Base-by-base conservation (phyloP, 805 yeast genomes). In the Kodamaea fukazawae region DNA sequence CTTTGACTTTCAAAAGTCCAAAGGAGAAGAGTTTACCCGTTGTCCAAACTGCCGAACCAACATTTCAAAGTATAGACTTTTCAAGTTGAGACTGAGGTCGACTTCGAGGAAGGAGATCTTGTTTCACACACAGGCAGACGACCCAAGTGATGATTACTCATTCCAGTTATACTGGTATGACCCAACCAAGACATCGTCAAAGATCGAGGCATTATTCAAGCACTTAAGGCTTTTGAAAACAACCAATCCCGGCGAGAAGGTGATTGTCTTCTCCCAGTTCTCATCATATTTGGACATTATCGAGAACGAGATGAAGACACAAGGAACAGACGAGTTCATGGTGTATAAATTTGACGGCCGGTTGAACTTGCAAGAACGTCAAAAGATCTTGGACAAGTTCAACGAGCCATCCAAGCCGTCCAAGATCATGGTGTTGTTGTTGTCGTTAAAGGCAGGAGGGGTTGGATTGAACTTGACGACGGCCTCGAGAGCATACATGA, bases 391-490 rank as follows among this genome's bases (percentile, higher is more conserved):
- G 30, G 73, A 67, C 11, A 70, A 72, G 13, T 90, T 91, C 55
- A 56, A 63, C 15, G 49, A 54, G 39, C 42, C 48, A 4, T 40
- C 55, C 1, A 49, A 60, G 28, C 63, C 63, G 33, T 48, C 59
- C 49, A 46, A 54, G 25, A 49, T 67, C 8, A 71, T 75, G 3
- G 73, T 90, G 1, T 57, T 90, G 8, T 63, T 90, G 15, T 57
- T 90, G 13, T 84, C 95, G 6, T 63, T 89, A 46, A 90, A 88
- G 58, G 95, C 96, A 0, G 97, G 97, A 16, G 97, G 97, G 6
- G 96, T 89, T 9, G 97, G 97, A 0, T 68, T 90, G 46, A 90
- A 90, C 54, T 65, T 90, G 44, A 90, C 96, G 0, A 78, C 82
- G 36, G 96, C 97, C 0, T 83, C 86, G 0, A 73, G 77, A 26